These are phyloP conservation scores for Parietaria judaica DNA, from an alignment of 306 rosid genomes.

Conservation along the genomic window DNA sequence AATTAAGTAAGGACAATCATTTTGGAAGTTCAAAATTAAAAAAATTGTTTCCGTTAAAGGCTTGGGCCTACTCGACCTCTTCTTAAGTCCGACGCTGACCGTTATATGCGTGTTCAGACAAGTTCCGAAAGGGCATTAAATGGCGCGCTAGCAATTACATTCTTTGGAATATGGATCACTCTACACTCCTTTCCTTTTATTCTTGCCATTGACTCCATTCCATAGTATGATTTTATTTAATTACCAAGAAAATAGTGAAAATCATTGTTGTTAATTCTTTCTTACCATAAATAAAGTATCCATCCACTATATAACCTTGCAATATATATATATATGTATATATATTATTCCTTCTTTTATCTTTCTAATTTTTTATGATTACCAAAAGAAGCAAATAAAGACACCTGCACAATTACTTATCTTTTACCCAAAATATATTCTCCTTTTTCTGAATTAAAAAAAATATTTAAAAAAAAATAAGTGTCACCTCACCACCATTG, in stretches of 20 bases:
- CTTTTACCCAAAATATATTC: constrained; percentile 3
- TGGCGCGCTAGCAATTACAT: constrained; percentile 7
- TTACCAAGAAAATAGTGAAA: no score
- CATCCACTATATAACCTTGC: background rate
- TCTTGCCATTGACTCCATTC: no score
- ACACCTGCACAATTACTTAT: background rate
- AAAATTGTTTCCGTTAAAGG: no score
- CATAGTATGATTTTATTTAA: no score
- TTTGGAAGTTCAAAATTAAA: no score
- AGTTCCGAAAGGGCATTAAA: background rate
- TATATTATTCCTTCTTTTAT: constrained; percentile 1
- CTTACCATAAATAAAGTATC: no score
- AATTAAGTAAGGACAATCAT: no score
- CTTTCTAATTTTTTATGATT: background rate
- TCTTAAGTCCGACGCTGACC: no score
- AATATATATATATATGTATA: background rate
- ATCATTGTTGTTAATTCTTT: no score
- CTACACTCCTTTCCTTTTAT: background rate
- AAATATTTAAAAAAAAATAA: constrained; percentile 1
- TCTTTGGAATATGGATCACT: constrained; percentile 3
- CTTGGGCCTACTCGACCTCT: no score
- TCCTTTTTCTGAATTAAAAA: constrained; percentile 3
- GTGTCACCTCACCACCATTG: background rate
- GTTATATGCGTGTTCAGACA: no score
- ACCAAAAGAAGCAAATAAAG: constrained; percentile 12